These are phyloP conservation scores for Acacia acuminata DNA, from an alignment of 306 rosid genomes.

Conservation along the genomic window DNA sequence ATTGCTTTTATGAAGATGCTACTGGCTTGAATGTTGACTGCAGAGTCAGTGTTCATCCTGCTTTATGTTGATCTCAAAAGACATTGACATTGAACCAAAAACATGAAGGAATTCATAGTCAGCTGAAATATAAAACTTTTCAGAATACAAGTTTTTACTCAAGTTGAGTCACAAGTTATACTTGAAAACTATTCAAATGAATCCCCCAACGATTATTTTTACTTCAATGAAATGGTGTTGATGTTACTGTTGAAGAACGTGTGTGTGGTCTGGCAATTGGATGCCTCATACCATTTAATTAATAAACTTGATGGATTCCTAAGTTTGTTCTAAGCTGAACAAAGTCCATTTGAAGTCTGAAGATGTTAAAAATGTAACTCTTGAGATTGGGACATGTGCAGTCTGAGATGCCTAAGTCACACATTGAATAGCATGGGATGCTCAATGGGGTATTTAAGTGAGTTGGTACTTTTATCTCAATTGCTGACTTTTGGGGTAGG, in stretches of 20 bases:
- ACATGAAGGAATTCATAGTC: not conserved
- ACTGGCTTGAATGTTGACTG: constrained; percentile 12
- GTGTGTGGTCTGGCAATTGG: not conserved
- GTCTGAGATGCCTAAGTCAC: not conserved
- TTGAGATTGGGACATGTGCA: not conserved
- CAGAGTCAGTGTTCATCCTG: constrained; percentile 4
- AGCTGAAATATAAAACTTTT: constrained; percentile 6
- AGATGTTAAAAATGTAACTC: not conserved
- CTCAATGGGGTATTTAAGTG: not conserved
- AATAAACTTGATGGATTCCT: not conserved
- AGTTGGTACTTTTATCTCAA: not conserved
- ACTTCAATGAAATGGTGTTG: not conserved
- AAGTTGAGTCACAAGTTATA: not conserved
- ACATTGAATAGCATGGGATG: not conserved
- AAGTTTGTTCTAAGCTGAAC: not conserved
- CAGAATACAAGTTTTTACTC: not conserved
- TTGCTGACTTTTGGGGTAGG: not conserved
- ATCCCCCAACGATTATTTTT: not conserved
- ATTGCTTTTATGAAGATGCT: not conserved
- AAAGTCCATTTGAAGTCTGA: not conserved
- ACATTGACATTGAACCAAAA: constrained; percentile 2
- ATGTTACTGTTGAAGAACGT: not conserved
- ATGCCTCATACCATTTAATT: not conserved
- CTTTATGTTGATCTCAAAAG: constrained; percentile 16
- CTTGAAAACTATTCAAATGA: not conserved